Evolutionary conservation across 441 rosid genomes (phyloP).

Genomic region (Eutrema salsugineum): DNA sequence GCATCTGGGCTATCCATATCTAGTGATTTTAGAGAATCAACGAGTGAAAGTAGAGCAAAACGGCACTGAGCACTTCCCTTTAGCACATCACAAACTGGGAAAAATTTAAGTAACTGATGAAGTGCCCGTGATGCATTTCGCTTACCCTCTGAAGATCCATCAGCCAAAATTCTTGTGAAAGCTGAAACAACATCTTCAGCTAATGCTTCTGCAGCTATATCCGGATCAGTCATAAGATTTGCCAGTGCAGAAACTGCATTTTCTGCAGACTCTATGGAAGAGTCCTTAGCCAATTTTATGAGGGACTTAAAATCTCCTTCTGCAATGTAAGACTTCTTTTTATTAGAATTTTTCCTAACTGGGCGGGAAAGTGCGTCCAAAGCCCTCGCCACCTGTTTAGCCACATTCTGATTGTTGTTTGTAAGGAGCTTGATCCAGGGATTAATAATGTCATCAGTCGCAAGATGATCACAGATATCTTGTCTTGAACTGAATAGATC

Average conservation of each 20-base stretch:
- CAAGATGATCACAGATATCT: conserved; percentile 72
- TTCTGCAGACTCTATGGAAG: conserved; percentile 82
- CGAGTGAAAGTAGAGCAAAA: conserved; percentile 84
- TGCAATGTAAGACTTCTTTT: conserved; percentile 78
- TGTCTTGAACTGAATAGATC: conserved; percentile 77
- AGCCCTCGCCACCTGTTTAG: conserved; percentile 72
- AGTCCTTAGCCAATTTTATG: conserved; percentile 63
- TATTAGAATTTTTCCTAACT: conserved; percentile 58
- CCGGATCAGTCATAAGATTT: conserved; percentile 84
- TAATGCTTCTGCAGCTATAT: conserved; percentile 71
- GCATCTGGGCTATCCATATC: conserved; percentile 57
- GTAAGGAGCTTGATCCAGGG: conserved; percentile 65
- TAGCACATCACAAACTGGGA: conserved; percentile 64
- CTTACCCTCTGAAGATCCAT: conserved; percentile 84
- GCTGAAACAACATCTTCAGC: conserved; percentile 88
- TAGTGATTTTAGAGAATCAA: conserved; percentile 77
- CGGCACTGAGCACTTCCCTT: conserved; percentile 82
- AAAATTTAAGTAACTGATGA: conserved; percentile 73
- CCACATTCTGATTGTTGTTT: conserved; percentile 73
- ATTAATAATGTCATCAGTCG: conserved; percentile 54
- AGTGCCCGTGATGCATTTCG: conserved; percentile 93
- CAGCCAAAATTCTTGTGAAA: conserved; percentile 80
- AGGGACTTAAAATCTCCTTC: conserved; percentile 75
- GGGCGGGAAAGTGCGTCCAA: conserved; percentile 92
- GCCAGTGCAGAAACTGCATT: conserved; percentile 93